These are phyloP conservation scores for Diaporthe sp. DNA, from an alignment of 2,329 filamentous ascomycete genomes.

Conservation along the genomic window DNA sequence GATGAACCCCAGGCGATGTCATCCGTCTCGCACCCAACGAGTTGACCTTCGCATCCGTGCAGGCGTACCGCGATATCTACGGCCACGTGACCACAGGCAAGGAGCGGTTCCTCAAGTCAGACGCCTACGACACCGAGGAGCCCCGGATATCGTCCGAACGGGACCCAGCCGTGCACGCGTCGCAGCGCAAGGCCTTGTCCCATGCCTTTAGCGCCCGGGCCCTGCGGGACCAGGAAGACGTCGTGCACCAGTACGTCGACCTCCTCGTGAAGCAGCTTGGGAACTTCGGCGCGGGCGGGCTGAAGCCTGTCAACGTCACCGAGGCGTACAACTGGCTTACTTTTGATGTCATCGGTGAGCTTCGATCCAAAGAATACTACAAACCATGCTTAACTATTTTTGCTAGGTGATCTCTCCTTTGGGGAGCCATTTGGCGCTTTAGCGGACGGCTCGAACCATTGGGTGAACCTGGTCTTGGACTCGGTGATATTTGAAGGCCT, in stretches of 20 bases:
- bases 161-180: slow-evolving; percentile 47
- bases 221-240: slow-evolving; percentile 48
- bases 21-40: slow-evolving; percentile 37
- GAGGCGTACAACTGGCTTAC: slow-evolving; percentile 47
- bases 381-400: slow-evolving; percentile 20
- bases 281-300: slow-evolving; percentile 21
- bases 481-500: neutral
- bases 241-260: slow-evolving; percentile 49
- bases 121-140: slow-evolving; percentile 50
- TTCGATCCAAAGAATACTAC: neutral
- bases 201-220: slow-evolving; percentile 47
- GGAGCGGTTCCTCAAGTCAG: slow-evolving; percentile 45
- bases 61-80: slow-evolving; percentile 37
- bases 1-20: slow-evolving; percentile 42
- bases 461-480: slow-evolving; percentile 33
- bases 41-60: slow-evolving; percentile 21
- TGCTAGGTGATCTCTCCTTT: slow-evolving; percentile 46
- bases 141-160: slow-evolving; percentile 45
- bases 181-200: slow-evolving; percentile 47
- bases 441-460: slow-evolving; percentile 34
- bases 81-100: slow-evolving; percentile 32
- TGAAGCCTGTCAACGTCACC: slow-evolving; percentile 42
- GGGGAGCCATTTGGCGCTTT: slow-evolving; percentile 41
- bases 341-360: slow-evolving; percentile 50
- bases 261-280: slow-evolving; percentile 47